A percentile compares a stretch with the other conserved stretches of the same genome.
Evolutionary conservation across 2,329 filamentous ascomycete genomes (phyloP).

Genomic region (Stylonectria norvegica): DNA sequence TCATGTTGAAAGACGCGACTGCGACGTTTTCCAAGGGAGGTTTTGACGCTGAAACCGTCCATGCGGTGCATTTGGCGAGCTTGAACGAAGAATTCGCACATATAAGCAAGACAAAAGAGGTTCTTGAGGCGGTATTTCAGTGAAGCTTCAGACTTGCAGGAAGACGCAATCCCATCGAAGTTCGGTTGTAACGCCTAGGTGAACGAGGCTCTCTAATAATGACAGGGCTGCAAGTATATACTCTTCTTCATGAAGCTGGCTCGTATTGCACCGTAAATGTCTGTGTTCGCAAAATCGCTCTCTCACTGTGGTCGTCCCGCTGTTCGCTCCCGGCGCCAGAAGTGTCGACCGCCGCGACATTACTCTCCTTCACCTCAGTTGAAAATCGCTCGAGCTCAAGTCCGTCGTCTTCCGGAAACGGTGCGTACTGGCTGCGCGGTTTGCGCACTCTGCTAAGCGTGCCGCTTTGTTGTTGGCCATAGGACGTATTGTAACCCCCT

Average conservation of each 20-base stretch:
- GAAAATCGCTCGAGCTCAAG: conserved; percentile 15
- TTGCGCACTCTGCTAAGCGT: conserved; percentile 13
- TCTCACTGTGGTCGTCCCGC: conserved; percentile 24
- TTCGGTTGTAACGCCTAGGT: too few relatives aligned
- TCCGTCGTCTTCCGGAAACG: conserved; percentile 13
- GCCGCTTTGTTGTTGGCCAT: conserved; percentile 10
- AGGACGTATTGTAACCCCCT: conserved; percentile 4
- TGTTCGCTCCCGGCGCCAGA: conserved; percentile 6
- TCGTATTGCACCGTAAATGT: conserved; percentile 21
- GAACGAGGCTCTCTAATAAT: too few relatives aligned
- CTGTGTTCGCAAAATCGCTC: conserved; percentile 25
- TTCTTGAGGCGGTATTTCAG: too few relatives aligned
- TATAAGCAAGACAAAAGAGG: too few relatives aligned
- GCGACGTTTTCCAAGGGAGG: background rate
- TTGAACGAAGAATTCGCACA: background rate
- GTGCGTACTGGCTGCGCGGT: conserved; percentile 13
- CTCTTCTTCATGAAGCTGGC: too few relatives aligned
- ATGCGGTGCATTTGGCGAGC: background rate
- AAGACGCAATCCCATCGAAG: too few relatives aligned
- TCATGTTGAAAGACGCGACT: background rate
- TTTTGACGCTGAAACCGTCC: background rate
- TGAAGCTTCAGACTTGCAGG: too few relatives aligned
- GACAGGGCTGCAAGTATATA: too few relatives aligned
- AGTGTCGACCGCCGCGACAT: conserved; percentile 10
- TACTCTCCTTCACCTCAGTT: conserved; percentile 4